Percentiles rank a stretch among this genome's conserved stretches.
These are phyloP conservation scores for Trifolium subterraneum DNA, from an alignment of 306 rosid genomes.

Conservation along the genomic window DNA sequence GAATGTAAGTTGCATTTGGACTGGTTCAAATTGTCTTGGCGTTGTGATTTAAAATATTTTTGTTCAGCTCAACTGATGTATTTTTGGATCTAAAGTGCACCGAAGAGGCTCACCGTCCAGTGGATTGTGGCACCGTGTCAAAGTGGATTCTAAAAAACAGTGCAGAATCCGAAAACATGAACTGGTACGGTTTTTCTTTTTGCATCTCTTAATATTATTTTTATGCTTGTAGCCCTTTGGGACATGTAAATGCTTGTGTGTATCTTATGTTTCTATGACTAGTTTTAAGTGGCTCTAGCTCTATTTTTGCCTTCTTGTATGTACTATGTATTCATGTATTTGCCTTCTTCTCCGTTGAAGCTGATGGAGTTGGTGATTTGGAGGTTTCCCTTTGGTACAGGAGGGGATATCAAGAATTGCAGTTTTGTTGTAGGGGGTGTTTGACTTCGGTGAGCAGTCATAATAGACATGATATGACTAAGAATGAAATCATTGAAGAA, in stretches of 20 bases:
- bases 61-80: conserved; percentile 28
- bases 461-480: neutral
- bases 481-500: neutral
- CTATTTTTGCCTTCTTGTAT: neutral
- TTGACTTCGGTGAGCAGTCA: conserved; percentile 26
- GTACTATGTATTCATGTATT: conserved; percentile 13
- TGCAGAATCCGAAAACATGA: conserved; percentile 78
- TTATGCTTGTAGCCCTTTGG: conserved; percentile 20
- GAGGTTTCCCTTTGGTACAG: neutral
- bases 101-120: conserved; percentile 91
- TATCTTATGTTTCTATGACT: conserved; percentile 31
- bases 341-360: neutral
- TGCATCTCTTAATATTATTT: conserved; percentile 18
- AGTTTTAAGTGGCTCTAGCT: conserved; percentile 6
- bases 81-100: conserved; percentile 57
- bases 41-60: conserved; percentile 7
- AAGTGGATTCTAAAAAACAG: conserved; percentile 78
- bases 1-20: conserved; percentile 54
- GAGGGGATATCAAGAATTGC: conserved; percentile 11
- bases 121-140: conserved; percentile 72
- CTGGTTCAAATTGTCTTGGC: conserved; percentile 29
- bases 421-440: conserved; percentile 24
- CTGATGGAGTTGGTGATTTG: conserved; percentile 4
- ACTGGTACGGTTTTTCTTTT: conserved; percentile 54
- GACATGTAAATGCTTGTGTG: conserved; percentile 6